Evolutionary conservation across 345 rosid species (phyloP), one percentile per base, ranked within the genome.

Genomic region (Reutealis trisperma): DNA sequence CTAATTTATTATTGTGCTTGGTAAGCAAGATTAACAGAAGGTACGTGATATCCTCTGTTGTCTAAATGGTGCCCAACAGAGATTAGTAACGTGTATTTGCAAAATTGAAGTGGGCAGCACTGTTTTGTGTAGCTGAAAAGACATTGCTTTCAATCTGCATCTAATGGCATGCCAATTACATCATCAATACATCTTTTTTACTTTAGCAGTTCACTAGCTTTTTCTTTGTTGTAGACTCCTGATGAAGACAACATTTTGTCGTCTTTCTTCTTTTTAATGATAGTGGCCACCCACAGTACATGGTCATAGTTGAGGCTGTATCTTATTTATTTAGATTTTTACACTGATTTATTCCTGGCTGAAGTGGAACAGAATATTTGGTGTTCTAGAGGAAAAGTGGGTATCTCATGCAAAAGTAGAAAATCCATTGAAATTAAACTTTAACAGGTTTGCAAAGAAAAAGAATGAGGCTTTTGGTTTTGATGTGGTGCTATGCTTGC

Each of bases 221-320:
- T 63, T 66, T 71, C 32, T 55, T 22, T 71, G 21, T 19, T 71
- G n/a, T 34, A 32, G 42, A 25, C 65, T 71, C 18, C 63, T 71
- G 63, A 25, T 51, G 45, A 54, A 70, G 62, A 70, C 34, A 8
- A 71, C 8, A 0, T 21, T 37, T 55, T 14, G 6, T 54, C 41
- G 18, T 52, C 37, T 67, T 19, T 71, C 47, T 54, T 55, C 73
- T 52, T 27, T n/a, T 24, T 27, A 12, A 32, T 15, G n/a, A 69
- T 49, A 21, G 25, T 6, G 21, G 13, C n/a, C n/a, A n/a, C n/a
- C n/a, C n/a, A n/a, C n/a, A n/a, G n/a, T n/a, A n/a, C n/a, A n/a
- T n/a, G n/a, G n/a, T n/a, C n/a, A n/a, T n/a, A n/a, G n/a, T n/a
- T n/a, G n/a, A n/a, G n/a, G n/a, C n/a, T n/a, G n/a, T n/a, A n/a